Percentiles rank a stretch among this genome's conserved stretches.
These are phyloP conservation scores for Phytopythium ostracodes DNA, from an alignment of 352 stramenopile genomes.

Conservation along the genomic window DNA sequence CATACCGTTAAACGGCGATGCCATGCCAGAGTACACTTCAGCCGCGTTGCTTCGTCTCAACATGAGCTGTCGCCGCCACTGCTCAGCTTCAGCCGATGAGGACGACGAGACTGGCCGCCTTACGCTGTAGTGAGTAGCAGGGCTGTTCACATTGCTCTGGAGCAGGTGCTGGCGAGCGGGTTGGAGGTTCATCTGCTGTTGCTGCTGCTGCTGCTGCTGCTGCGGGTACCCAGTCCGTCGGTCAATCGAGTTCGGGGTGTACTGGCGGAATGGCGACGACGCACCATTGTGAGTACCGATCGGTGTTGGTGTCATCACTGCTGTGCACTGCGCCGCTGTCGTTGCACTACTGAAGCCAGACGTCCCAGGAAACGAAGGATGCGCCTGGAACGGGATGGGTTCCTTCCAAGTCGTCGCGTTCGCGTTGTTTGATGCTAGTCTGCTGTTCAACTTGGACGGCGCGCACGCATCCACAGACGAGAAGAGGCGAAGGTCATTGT, in stretches of 20 bases:
- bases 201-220: neutral
- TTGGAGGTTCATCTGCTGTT: neutral
- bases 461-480: constrained; percentile 1
- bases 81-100: neutral
- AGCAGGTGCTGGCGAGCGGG: neutral
- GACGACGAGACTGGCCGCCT: neutral
- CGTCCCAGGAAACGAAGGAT: neutral
- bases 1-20: neutral
- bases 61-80: neutral
- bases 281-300: neutral
- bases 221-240: neutral
- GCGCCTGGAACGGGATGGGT: neutral
- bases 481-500: constrained; percentile 34
- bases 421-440: neutral
- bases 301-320: neutral
- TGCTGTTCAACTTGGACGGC: constrained; percentile 1
- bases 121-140: neutral
- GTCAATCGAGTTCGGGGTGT: neutral
- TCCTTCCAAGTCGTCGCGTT: constrained; percentile 5
- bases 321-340: neutral
- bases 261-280: neutral
- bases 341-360: neutral
- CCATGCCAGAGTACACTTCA: neutral
- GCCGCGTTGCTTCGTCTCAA: neutral
- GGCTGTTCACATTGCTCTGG: neutral